phyloP scores from a whole-genome alignment of 306 rosid genomes.

The Quercus glauca region DNA sequence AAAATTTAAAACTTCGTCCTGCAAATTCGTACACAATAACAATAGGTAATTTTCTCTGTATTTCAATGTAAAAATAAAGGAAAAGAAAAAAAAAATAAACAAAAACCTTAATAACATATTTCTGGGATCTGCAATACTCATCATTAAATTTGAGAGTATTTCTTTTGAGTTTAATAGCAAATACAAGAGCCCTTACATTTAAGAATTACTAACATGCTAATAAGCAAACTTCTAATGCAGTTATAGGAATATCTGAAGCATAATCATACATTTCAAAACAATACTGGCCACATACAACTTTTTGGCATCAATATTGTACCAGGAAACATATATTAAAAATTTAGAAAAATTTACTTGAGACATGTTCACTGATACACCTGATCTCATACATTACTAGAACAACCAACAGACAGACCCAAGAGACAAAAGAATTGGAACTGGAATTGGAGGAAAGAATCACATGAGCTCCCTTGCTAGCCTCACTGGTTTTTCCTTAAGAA shows the following conservation, averaged over 20 bases:
- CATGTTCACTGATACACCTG: conserved; percentile 28
- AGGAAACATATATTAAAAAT: conserved; percentile 24
- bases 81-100: not conserved
- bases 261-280: conserved; percentile 15
- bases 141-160: not conserved
- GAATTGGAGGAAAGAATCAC: conserved; percentile 33
- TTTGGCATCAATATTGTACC: conserved; percentile 22
- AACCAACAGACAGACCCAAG: conserved; percentile 25
- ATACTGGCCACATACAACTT: conserved; percentile 32
- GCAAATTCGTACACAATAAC: no score
- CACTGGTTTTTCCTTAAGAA: conserved; percentile 68
- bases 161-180: not conserved
- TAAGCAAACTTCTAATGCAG: not conserved
- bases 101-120: not conserved
- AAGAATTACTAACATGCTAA: conserved; percentile 9
- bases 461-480: conserved; percentile 61
- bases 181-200: not conserved
- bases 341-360: conserved; percentile 14
- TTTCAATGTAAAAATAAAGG: not conserved
- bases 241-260: not conserved
- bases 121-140: not conserved
- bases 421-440: conserved; percentile 6
- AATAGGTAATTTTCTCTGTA: not conserved
- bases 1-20: no score
- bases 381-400: conserved; percentile 21